Base-by-base conservation (phyloP, 2,329 filamentous ascomycete species). In the Pseudopyricularia cyperi region DNA sequence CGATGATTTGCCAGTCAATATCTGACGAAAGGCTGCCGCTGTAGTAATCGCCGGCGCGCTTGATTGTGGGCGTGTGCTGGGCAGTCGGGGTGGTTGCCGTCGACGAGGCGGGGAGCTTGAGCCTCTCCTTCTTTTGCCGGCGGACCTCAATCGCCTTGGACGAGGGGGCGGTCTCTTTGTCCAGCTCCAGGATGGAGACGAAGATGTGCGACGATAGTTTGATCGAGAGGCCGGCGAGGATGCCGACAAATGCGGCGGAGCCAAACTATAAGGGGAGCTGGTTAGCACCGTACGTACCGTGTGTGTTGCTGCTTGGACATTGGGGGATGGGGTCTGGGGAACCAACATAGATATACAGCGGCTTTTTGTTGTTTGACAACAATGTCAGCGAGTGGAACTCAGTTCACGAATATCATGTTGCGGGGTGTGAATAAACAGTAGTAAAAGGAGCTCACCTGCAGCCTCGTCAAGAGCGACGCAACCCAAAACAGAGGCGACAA, bases 241-340 rank as follows among this genome's bases (percentile, higher is more conserved):
- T 67, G n/a, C 87, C 87, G 51, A 88, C 72, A 17, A 86, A 65
- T 32, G 78, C 74, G 7, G 86, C 87, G 24, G 81, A 75, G 48
- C 80, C 81, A 47, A 89, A 71, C 71, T 73, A 52, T 46, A 11
- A 33, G 30, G 37, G 33, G 24, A 44, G 39, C 24, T 24, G 19
- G 22, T 44, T 44, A n/a, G 37, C 37, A 19, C n/a, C 37, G 22
- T 26, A 44, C 39, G 11, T 69, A 71, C 70, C 74, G 57, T 48
- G 62, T 58, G 52, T 66, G 19, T 71, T 54, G n/a, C 12, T 1
- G 15, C 17, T 1, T 12, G 24, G 11, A 24, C 12, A 48, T n/a
- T 30, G 15, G 46, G 28, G 15, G 17, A 46, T 6, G 9, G 17
- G 17, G 24, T 11, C 11, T 5, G 15, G 24, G 17, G 19, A 44